phyloP scores from a whole-genome alignment of 1,284 basidiomycete species.

The Singerocomus rubriflavus region DNA sequence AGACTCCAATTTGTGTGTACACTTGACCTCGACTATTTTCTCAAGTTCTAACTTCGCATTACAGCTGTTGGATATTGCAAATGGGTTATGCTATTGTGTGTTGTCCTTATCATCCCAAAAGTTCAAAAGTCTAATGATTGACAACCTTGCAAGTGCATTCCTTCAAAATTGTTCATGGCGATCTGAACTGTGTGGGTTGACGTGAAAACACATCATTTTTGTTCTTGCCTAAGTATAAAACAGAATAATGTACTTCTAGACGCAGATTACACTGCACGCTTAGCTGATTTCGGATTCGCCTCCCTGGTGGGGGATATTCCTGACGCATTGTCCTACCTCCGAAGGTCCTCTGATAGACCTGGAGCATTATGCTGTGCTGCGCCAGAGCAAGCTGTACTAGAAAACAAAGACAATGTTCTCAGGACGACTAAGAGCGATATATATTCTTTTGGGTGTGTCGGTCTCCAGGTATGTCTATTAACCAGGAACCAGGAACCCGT shows the following conservation, averaged over 20 bases:
- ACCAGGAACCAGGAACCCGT: fast-evolving
- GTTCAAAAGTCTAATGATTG: background rate
- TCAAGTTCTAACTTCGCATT: background rate
- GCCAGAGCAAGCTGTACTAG: slow-evolving; percentile 9
- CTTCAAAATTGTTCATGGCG: slow-evolving; percentile 15
- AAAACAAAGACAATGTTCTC: background rate
- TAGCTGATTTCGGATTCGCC: slow-evolving; percentile 14
- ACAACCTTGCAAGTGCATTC: slow-evolving; percentile 16
- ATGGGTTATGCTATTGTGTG: slow-evolving; percentile 17
- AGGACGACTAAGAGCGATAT: slow-evolving; percentile 6
- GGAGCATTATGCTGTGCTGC: slow-evolving; percentile 17
- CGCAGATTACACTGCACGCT: slow-evolving; percentile 4
- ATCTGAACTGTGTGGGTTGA: slow-evolving; percentile 15
- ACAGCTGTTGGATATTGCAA: slow-evolving; percentile 10
- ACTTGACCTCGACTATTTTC: fast-evolving
- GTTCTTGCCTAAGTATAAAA: background rate
- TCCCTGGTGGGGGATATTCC: slow-evolving; percentile 10
- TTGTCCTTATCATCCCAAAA: background rate
- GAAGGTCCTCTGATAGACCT: slow-evolving; percentile 4
- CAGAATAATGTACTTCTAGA: slow-evolving; percentile 22
- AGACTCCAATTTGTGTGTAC: slow-evolving; percentile 14
- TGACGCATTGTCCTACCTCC: slow-evolving; percentile 14
- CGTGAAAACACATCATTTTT: fast-evolving
- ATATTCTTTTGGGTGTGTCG: slow-evolving; percentile 16
- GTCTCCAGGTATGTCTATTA: slow-evolving; percentile 1